Conservation (phyloP, 306 rosid species). For the Nissolia schottii region DNA sequence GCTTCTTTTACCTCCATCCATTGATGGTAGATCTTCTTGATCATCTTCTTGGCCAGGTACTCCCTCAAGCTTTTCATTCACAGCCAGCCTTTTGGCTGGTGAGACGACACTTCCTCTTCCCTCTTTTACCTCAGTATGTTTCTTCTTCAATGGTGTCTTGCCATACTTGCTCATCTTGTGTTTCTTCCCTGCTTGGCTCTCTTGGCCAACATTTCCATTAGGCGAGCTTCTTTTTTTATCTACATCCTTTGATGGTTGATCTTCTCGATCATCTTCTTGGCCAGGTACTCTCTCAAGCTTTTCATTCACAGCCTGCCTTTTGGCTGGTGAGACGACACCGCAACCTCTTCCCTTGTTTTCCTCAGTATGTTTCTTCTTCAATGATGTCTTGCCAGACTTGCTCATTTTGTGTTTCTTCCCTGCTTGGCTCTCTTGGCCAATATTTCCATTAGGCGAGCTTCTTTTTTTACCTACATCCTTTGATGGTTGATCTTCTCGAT, state of each 20-base stretch:
- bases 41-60: conserved; percentile 12
- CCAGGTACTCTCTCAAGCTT: background rate
- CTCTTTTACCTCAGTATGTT: background rate
- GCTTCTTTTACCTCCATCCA: conserved; percentile 10
- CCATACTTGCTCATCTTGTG: background rate
- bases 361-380: conserved; percentile 25
- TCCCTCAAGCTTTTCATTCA: background rate
- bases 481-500: conserved; percentile 8
- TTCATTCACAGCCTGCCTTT: conserved; percentile 16
- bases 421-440: conserved; percentile 22
- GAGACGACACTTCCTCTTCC: conserved; percentile 14
- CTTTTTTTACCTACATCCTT: conserved; percentile 8
- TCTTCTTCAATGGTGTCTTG: conserved; percentile 31
- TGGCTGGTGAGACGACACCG: conserved; percentile 26
- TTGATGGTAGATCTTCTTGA: conserved; percentile 2
- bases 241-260: background rate
- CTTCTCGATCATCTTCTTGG: conserved; percentile 4
- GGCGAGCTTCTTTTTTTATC: conserved; percentile 10
- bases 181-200: conserved; percentile 6
- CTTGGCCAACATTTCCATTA: conserved; percentile 15
- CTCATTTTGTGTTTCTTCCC: background rate
- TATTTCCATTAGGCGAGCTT: background rate
- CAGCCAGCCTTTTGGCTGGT: conserved; percentile 22
- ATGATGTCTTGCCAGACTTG: conserved; percentile 20
- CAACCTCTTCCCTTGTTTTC: conserved; percentile 3